Percentiles rank a stretch among this genome's conserved stretches.
Conservation (phyloP, 225 moss, liverwort and hornwort genomes). For the Physcomitrellopsis africana region DNA sequence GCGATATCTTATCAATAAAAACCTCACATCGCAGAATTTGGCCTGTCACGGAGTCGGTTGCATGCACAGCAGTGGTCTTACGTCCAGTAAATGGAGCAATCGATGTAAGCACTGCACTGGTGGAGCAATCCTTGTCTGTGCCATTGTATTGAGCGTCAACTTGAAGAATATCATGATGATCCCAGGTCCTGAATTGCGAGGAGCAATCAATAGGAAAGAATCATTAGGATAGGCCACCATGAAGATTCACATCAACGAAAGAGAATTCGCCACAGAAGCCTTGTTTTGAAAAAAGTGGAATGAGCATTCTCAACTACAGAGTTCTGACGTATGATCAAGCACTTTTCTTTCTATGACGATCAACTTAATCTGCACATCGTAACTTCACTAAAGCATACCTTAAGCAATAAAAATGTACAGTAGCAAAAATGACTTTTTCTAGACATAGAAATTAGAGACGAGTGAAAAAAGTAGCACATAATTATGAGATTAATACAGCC, state of each 20-base stretch:
- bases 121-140: constrained; percentile 76
- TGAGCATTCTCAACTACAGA: too few relatives aligned
- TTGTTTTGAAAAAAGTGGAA: too few relatives aligned
- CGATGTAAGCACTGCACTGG: constrained; percentile 85
- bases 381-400: neutral
- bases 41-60: constrained; percentile 78
- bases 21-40: constrained; percentile 93
- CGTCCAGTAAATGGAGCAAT: constrained; percentile 70
- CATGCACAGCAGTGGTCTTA: constrained; percentile 90
- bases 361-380: too few relatives aligned
- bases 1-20: constrained; percentile 87
- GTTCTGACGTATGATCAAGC: too few relatives aligned
- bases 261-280: too few relatives aligned
- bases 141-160: constrained; percentile 89
- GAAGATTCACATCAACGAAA: neutral
- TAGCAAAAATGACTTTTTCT: neutral
- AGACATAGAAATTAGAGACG: neutral
- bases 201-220: constrained; percentile 9
- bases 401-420: constrained; percentile 22
- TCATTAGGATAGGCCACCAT: constrained; percentile 23
- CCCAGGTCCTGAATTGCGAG: constrained; percentile 72
- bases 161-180: constrained; percentile 86
- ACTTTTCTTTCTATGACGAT: too few relatives aligned
- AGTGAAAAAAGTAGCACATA: neutral
- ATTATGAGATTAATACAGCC: neutral